Percentiles rank a stretch among this genome's conserved stretches.
Conservation (phyloP, 352 stramenopile species). For the Phytophthora cajani region DNA sequence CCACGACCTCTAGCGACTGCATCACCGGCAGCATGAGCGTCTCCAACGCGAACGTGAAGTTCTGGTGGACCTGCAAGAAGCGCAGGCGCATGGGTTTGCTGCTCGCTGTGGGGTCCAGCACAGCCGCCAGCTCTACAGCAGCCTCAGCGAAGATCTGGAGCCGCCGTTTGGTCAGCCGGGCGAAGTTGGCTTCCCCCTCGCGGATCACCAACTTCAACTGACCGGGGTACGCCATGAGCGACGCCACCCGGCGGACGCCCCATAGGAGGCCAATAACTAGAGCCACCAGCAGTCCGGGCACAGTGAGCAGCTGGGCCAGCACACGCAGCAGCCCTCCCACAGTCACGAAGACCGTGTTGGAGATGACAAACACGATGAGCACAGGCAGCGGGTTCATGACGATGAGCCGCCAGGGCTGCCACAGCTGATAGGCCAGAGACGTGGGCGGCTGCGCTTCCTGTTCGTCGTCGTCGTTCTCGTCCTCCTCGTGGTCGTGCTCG, state of each 20-base stretch:
- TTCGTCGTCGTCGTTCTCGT: slow-evolving; percentile 15
- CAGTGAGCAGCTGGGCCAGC: slow-evolving; percentile 54
- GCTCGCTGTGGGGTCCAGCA: slow-evolving; percentile 40
- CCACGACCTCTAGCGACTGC: slow-evolving; percentile 59
- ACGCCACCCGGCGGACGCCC: slow-evolving; percentile 56
- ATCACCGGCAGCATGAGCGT: slow-evolving; percentile 69
- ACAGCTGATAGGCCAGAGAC: slow-evolving; percentile 71
- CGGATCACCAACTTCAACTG: slow-evolving; percentile 81
- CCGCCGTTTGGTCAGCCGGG: slow-evolving; percentile 69
- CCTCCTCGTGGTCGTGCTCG: slow-evolving; percentile 14
- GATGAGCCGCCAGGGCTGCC: slow-evolving; percentile 72
- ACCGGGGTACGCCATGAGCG: slow-evolving; percentile 73
- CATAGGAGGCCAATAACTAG: slow-evolving; percentile 44
- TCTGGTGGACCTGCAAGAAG: slow-evolving; percentile 72
- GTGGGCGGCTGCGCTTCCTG: slow-evolving; percentile 21
- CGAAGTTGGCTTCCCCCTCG: slow-evolving; percentile 83
- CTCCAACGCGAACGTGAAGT: slow-evolving; percentile 71
- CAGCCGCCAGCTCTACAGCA: slow-evolving; percentile 52
- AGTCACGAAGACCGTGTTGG: slow-evolving; percentile 68
- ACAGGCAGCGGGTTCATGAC: slow-evolving; percentile 69
- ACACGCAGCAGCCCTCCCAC: slow-evolving; percentile 63
- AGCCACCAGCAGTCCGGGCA: slow-evolving; percentile 58
- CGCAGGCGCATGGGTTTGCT: slow-evolving; percentile 42
- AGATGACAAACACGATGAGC: slow-evolving; percentile 53
- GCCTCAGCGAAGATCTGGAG: slow-evolving; percentile 76